phyloP scores from a whole-genome alignment of 1,284 basidiomycete species.

The Ustilago shanxiensis region DNA sequence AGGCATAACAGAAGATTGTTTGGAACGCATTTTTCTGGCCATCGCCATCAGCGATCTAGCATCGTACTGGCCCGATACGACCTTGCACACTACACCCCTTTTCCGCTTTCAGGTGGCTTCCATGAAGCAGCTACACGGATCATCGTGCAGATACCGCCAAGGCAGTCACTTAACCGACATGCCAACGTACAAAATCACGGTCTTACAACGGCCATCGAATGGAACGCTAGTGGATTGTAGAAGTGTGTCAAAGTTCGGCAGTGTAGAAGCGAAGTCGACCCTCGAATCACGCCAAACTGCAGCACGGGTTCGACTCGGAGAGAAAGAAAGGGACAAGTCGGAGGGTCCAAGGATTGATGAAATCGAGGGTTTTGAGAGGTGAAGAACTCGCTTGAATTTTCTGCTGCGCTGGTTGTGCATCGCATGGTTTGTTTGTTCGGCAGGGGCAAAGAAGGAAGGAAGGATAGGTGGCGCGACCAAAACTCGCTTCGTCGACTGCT shows the following conservation, averaged over 20 bases:
- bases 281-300: neutral
- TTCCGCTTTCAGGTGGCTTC: neutral
- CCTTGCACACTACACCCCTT: neutral
- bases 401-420: neutral
- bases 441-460: neutral
- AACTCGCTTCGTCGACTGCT: neutral
- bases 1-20: neutral
- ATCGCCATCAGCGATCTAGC: neutral
- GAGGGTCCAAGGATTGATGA: neutral
- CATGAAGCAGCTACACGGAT: neutral
- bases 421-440: conserved; percentile 10
- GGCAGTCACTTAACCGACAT: no score
- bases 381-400: neutral
- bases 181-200: no score
- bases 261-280: neutral
- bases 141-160: neutral
- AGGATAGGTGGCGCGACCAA: neutral
- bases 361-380: no score
- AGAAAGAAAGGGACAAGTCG: neutral
- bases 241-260: neutral
- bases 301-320: no score
- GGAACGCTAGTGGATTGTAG: neutral
- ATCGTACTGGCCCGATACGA: neutral
- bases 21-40: neutral
- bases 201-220: neutral